These are phyloP conservation scores for Skeletonema potamos DNA, from an alignment of 108 stramenopile genomes.

Conservation along the genomic window DNA sequence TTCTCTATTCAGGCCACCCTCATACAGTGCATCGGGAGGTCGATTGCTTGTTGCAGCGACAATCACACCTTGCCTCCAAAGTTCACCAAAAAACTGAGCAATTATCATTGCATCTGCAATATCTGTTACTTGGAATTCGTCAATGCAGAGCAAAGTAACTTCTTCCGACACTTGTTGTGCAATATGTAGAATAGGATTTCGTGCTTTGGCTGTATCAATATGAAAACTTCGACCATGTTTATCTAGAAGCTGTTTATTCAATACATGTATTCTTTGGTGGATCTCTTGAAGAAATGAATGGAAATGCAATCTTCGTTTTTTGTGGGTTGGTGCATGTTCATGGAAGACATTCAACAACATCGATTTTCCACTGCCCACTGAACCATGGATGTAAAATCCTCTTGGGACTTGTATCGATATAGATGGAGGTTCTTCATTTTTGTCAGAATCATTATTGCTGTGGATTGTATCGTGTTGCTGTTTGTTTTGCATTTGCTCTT, in stretches of 20 bases:
- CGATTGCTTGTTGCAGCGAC: conserved; percentile 97
- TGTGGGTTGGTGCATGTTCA: conserved; percentile 25
- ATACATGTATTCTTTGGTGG: conserved; percentile 75
- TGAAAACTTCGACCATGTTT: conserved; percentile 63
- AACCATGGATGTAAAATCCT: conserved; percentile 89
- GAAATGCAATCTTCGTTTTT: conserved; percentile 90
- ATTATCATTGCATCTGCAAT: conserved; percentile 95
- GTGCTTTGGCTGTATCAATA: conserved; percentile 50
- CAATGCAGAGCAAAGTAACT: conserved; percentile 91
- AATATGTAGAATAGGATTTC: conserved; percentile 74
- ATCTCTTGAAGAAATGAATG: conserved; percentile 94
- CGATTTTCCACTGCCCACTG: conserved; percentile 97
- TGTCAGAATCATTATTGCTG: neutral
- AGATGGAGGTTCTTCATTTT: conserved; percentile 2
- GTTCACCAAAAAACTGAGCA: conserved; percentile 66
- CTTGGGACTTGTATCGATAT: conserved; percentile 52
- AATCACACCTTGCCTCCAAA: conserved; percentile 74
- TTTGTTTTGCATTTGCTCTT: neutral
- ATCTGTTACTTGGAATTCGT: conserved; percentile 99
- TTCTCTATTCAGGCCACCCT: conserved; percentile 92
- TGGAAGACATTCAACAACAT: conserved; percentile 96
- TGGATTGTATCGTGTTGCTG: neutral
- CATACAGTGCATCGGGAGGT: conserved; percentile 89
- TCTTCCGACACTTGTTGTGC: conserved; percentile 60
- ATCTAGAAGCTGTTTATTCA: conserved; percentile 67